These are phyloP conservation scores for Daldinia concentrica DNA, from an alignment of 495 filamentous ascomycete species.

Conservation along the genomic window DNA sequence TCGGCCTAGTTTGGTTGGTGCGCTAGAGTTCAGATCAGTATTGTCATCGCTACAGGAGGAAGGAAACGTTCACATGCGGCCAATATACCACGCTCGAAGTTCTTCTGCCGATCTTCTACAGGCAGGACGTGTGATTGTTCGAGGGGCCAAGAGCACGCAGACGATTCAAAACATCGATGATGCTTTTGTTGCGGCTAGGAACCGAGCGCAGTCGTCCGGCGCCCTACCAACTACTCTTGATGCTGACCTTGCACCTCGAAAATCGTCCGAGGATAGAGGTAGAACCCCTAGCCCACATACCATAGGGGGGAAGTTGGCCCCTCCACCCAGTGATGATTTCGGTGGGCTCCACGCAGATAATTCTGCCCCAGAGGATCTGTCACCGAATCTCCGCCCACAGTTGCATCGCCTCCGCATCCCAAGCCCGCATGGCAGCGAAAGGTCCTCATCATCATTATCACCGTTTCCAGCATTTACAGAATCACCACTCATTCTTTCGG, in stretches of 20 bases:
- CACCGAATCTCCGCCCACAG: conserved; percentile 28
- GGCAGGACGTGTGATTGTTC: conserved; percentile 2
- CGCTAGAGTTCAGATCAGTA: conserved; percentile 91
- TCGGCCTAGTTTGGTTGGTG: conserved; percentile 90
- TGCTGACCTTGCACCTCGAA: conserved; percentile 27
- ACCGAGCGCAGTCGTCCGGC: conserved; percentile 42
- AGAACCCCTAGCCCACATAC: conserved; percentile 38
- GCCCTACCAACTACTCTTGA: conserved; percentile 33
- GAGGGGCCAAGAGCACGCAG: conserved; percentile 19
- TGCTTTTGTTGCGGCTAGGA: conserved; percentile 20
- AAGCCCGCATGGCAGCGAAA: conserved; percentile 62
- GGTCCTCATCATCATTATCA: conserved; percentile 51
- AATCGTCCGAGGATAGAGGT: conserved; percentile 21
- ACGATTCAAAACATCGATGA: conserved; percentile 28
- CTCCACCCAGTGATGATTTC: conserved; percentile 37
- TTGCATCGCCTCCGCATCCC: conserved; percentile 49
- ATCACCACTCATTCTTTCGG: conserved; percentile 55
- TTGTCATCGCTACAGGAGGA: conserved; percentile 82
- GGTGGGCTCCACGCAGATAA: conserved; percentile 23
- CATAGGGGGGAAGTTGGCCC: conserved; percentile 48
- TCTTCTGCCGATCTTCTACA: conserved; percentile 72
- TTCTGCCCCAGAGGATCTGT: conserved; percentile 12
- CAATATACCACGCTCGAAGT: conserved; percentile 69
- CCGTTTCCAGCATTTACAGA: conserved; percentile 56
- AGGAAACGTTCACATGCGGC: conserved; percentile 72